These are phyloP conservation scores for Striga asiatica DNA, from an alignment of 257 asterid genomes.

Conservation along the genomic window DNA sequence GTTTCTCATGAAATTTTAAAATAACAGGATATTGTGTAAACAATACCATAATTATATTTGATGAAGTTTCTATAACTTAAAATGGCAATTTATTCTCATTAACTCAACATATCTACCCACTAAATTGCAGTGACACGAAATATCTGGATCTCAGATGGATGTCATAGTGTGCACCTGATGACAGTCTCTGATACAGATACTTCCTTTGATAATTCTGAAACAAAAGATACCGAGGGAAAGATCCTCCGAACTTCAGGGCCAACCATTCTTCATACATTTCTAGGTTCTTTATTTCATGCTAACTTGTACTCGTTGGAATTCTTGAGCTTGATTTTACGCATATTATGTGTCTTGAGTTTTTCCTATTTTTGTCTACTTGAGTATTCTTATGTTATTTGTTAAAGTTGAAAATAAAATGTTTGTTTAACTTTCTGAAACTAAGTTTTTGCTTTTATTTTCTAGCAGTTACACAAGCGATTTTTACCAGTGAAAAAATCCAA, in stretches of 20 bases:
- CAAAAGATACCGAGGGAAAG: constrained; percentile 26
- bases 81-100: not conserved
- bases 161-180: constrained; percentile 52
- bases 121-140: constrained; percentile 46
- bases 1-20: constrained; percentile 6
- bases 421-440: constrained; percentile 13
- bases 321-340: not conserved
- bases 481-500: constrained; percentile 64
- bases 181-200: constrained; percentile 35
- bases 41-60: constrained; percentile 1
- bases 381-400: not conserved
- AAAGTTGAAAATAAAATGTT: not conserved
- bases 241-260: constrained; percentile 44
- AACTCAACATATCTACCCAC: constrained; percentile 5
- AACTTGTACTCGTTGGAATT: not conserved
- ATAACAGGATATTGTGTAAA: not conserved
- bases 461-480: constrained; percentile 56
- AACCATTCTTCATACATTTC: not conserved
- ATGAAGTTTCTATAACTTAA: constrained; percentile 3
- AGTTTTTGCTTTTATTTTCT: constrained; percentile 1
- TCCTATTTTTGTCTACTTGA: not conserved
- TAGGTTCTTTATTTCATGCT: not conserved
- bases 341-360: not conserved
- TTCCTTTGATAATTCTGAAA: constrained; percentile 29
- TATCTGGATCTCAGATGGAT: constrained; percentile 80